Evolutionary conservation across 257 asterid species (phyloP), one percentile per base, ranked within the genome.

Genomic region (Nicotiana tomentosiformis): DNA sequence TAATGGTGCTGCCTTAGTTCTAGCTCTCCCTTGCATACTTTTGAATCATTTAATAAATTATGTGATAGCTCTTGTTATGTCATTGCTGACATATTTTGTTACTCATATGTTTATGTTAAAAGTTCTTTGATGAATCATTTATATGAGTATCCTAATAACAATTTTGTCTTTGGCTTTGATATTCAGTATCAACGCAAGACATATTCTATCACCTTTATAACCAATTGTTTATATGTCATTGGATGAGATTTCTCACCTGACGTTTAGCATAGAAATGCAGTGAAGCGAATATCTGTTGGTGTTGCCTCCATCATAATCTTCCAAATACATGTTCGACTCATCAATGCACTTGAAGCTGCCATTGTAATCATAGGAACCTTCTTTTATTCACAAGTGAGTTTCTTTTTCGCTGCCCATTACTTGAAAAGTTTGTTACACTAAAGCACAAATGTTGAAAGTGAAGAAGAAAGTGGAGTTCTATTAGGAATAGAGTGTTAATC

Each of bases 311-410:
- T 82, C 64, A 72, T 82, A 4, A 83, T 83, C 69, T 83, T 83
- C 85, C 66, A 33, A 20, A 83, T 82, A 10, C 85, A 82, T 32
- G 57, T 77, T n/a, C 85, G 78, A 32, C 82, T 82, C 11, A 32
- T 76, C 58, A 83, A 83, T 64, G 85, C 85, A 70, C 85, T 83
- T 64, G 85, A 82, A 64, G 85, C 78, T 26, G 82, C 82, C 8
- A 77, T 83, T 10, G 85, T 82, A 10, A 56, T 83, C 66, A 51
- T 77, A 12, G 85, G 85, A 61, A 83, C 82, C 46, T 62, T 62
- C 78, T 15, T 83, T 17, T 83, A 83, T 55, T 83, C 82, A 15
- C 85, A 83, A 74, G 85, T 82, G 32, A 70, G 23, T 37, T 17
- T 33, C 37, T 68, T 2, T n/a, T 33, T 81, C 5, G 12, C 11